Evolutionary conservation across 345 rosid species (phyloP).

Genomic region (Citrus unshiu): DNA sequence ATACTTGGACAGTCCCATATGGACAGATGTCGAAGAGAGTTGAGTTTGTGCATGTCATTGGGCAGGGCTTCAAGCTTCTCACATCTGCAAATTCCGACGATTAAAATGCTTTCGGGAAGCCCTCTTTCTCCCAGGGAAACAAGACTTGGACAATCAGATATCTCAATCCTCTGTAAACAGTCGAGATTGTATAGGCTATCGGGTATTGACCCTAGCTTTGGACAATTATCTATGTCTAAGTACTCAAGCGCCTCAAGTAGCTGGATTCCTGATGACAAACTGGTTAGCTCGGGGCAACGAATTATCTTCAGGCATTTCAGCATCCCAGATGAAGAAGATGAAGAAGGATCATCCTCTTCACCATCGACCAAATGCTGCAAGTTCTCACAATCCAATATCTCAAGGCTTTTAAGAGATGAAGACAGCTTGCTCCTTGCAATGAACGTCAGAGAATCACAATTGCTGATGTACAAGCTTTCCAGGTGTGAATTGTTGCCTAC

Average conservation of each 20-base stretch:
- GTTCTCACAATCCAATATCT: too few relatives aligned
- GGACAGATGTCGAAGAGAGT: neutral
- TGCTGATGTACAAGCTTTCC: neutral
- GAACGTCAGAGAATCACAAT: neutral
- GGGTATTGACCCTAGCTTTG: neutral
- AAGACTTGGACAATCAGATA: neutral
- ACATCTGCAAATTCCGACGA: accelerated
- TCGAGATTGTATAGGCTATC: neutral
- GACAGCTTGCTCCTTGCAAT: too few relatives aligned
- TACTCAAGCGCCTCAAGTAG: neutral
- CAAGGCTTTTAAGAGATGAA: too few relatives aligned
- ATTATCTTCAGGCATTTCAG: neutral
- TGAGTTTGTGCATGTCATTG: neutral
- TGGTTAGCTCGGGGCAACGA: conserved; percentile 3
- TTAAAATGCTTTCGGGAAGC: neutral
- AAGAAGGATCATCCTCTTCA: too few relatives aligned
- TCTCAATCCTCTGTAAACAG: accelerated
- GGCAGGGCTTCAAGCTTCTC: neutral
- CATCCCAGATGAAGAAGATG: neutral
- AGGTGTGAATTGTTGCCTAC: neutral
- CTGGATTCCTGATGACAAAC: neutral
- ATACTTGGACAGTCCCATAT: neutral
- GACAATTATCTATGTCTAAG: accelerated
- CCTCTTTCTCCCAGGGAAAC: neutral
- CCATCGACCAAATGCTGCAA: too few relatives aligned